phyloP scores from a whole-genome alignment of 495 filamentous ascomycete species.

The Thozetella sp. region DNA sequence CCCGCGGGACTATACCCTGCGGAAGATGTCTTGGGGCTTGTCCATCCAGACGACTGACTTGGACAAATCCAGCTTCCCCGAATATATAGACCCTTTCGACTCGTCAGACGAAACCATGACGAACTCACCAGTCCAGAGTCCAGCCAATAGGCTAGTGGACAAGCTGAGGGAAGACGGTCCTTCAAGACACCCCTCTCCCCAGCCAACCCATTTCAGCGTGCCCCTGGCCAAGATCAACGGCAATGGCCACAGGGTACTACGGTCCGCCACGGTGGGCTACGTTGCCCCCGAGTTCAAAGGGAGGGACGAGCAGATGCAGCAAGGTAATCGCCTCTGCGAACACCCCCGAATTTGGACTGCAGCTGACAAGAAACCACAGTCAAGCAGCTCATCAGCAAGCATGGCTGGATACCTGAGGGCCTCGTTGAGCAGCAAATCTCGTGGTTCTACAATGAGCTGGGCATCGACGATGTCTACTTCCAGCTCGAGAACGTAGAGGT shows the following conservation, averaged over 20 bases:
- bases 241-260: constrained; percentile 67
- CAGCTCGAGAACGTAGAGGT: constrained; percentile 85
- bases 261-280: constrained; percentile 92
- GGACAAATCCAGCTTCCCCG: constrained; percentile 37
- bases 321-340: constrained; percentile 55
- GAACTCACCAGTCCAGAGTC: constrained; percentile 19
- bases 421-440: constrained; percentile 82
- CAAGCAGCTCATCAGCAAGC: constrained; percentile 37
- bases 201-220: constrained; percentile 87
- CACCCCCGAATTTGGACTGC: background rate
- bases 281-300: constrained; percentile 94
- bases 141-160: constrained; percentile 33
- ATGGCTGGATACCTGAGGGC: constrained; percentile 80
- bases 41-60: constrained; percentile 46
- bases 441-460: constrained; percentile 97
- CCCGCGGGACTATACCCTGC: constrained; percentile 15
- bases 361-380: constrained; percentile 31
- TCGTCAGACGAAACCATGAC: constrained; percentile 33
- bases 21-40: constrained; percentile 28
- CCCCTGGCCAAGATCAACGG: constrained; percentile 59
- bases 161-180: constrained; percentile 26
- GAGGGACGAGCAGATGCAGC: constrained; percentile 90
- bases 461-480: constrained; percentile 99
- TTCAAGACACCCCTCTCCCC: constrained; percentile 73
- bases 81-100: constrained; percentile 36